Evolutionary conservation across 306 rosid species (phyloP), one percentile per base, ranked within the genome.

Genomic region (Sicyos baderoa): DNA sequence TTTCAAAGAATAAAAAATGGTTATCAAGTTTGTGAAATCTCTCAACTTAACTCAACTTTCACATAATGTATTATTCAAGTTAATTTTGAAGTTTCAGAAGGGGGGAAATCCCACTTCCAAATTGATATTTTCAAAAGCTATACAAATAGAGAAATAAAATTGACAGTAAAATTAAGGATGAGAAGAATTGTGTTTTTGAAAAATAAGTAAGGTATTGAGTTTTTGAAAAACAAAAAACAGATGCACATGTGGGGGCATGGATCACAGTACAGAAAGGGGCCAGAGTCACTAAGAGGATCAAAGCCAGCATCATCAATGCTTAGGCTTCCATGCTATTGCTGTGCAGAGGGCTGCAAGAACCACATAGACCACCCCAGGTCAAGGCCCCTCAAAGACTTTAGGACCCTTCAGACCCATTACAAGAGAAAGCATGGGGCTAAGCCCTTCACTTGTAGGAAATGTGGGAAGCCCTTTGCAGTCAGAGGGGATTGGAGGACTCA

Each of bases 201-300:
- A n/a, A n/a, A n/a, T n/a, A n/a, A n/a, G n/a, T n/a, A n/a, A n/a
- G n/a, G n/a, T n/a, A n/a, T n/a, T n/a, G n/a, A n/a, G n/a, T n/a
- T 23, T 56, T 25, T 58, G 16, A 7, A 32, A 12, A 19, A 22
- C 16, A 32, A 12, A 19, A 22, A 4, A 29, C 69, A 92, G 97
- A 93, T 93, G 98, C 98, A 93, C 74, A 93, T 93, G 98, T 93
- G 98, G 98, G 98, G 98, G 22, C 98, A 93, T 72, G 98, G 98
- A 0, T 89, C 97, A 45, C 89, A 92, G 42, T 92, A 89, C 54
- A 78, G 96, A 54, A 92, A 92, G 78, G 98, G 98, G 0, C 88
- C 98, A 11, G 98, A 89, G 45, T 93, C 98, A 0, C 35, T 93
- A 22, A 82, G 89, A 76, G 97, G 95, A 17, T 82, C 90, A 59